Evolutionary conservation across 192 early-diverging fungal genomes (phyloP), one percentile per base, ranked within the genome.

Genomic region (Chytriomyces hyalinus): DNA sequence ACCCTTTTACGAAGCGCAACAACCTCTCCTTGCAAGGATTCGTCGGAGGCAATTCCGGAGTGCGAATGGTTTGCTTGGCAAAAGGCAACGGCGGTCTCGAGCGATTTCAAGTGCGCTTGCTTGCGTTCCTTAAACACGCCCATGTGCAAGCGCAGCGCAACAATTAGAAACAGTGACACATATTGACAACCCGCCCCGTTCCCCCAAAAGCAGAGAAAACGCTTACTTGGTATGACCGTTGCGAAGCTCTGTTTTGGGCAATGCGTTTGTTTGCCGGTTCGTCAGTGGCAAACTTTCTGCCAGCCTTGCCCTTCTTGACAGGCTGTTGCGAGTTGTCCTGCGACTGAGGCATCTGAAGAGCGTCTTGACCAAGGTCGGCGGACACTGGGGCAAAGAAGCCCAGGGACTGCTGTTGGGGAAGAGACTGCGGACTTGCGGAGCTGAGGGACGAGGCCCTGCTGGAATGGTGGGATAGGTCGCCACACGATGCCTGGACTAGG

Each of bases 211-310:
- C 36, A n/a, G 13, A 20, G 3, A 20, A 50, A 48, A 13, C 26
- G 13, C 13, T 62, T 8, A 68, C 67, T 17, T 69, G 66, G n/a
- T 20, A 73, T 46, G 65, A n/a, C 44, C 75, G 7, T 50, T 77
- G 75, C 17, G 75, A 36, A 10, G 61, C 13, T 4, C 75, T 13
- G 65, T 77, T 77, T 9, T 77, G 75, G 6, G 68, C 75, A 49
- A 70, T 77, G 46, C 75, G 20, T 46, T 68, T 77, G n/a, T 73
- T 49, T 15, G 10, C 26, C 2, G 43, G 10, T 7, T 49, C 61
- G 17, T 61, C 57, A 17, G 7, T 43, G 57, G 53, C 20, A 1
- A 57, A 13, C 53, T 57, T 57, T 13, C 53, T 13, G 53, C 53
- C 53, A 2, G 53, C 53, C 53, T 57, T 57, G 53, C 53, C 20